Base-by-base conservation (phyloP, 768 basidiomycete species). In the Hericium rajendrae region DNA sequence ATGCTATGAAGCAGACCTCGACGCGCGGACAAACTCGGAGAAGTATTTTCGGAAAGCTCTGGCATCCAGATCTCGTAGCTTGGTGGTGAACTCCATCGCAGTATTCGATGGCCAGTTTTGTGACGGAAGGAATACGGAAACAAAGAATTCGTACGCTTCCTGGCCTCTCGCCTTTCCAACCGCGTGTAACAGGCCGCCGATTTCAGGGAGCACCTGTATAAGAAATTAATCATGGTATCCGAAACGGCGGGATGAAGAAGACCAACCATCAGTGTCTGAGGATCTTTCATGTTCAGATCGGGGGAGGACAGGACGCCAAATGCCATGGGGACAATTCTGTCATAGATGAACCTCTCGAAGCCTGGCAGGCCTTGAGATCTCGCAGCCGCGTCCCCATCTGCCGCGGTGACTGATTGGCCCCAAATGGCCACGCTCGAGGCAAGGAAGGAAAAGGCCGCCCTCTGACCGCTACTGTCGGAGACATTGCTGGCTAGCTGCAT, bases 341-440 rank as follows among this genome's bases (percentile, higher is more conserved):
- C 88, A 65, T 98, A 98, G 32, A 95, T 80, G 68, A 94, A 94
- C 13, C 82, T 80, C 63, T 97, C 94, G 63, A 97, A 97, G 0
- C 95, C 94, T 11, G 93, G 92, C 48, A 98, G 71, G 11, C 76
- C 72, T 20, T 64, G 67, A 28, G 73, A 54, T 13, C 54, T 53
- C 1, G 64, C 55, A 11, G 62, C 58, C 20, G 46, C 16, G 22
- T 61, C 62, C 24, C 60, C 62, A 15, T 57, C 65, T 43, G 59
- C 65, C 55, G 62, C 59, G 20, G 66, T 71, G 22, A 67, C 64
- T 0, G 72, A 66, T 56, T 79, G 82, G 39, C 84, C 86, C 87
- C 91, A 93, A 13, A 77, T 74, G 20, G 74, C 73, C 38, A 89
- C 79, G 54, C 82, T 83, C 54, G 80, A 79, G 58, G 78, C 78